Evolutionary conservation across 139 green algal species (phyloP).

Genomic region (Micractinium sp.): DNA sequence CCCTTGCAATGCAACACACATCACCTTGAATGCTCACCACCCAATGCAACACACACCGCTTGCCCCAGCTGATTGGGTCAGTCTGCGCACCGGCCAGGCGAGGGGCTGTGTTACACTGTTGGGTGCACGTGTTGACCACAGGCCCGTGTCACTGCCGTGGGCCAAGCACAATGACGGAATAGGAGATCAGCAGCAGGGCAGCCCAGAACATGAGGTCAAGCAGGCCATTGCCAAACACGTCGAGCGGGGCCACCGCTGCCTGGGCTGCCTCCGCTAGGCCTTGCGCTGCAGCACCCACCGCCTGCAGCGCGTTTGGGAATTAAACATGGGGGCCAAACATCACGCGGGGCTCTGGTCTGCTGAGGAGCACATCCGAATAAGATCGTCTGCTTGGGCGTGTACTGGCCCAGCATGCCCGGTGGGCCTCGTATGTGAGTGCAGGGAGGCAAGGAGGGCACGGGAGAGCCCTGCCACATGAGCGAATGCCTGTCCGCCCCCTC

Average conservation of each 20-base stretch:
- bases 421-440: not conserved
- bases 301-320: not conserved
- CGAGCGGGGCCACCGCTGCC: not conserved
- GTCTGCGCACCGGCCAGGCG: too few relatives aligned
- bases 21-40: too few relatives aligned
- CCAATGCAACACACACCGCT: too few relatives aligned
- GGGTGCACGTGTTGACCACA: too few relatives aligned
- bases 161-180: conserved; percentile 3
- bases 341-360: not conserved
- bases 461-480: too few relatives aligned
- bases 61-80: too few relatives aligned
- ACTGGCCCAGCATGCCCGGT: not conserved
- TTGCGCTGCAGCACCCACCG: not conserved
- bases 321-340: not conserved
- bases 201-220: conserved; percentile 37
- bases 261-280: not conserved
- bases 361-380: too few relatives aligned
- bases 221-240: conserved; percentile 33
- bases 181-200: not conserved
- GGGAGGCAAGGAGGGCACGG: too few relatives aligned
- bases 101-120: too few relatives aligned
- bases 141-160: conserved; percentile 26
- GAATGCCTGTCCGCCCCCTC: too few relatives aligned
- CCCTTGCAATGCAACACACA: too few relatives aligned
- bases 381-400: not conserved